Conservation (phyloP, 352 stramenopile genomes). For the Saprolegnia parasitica region DNA sequence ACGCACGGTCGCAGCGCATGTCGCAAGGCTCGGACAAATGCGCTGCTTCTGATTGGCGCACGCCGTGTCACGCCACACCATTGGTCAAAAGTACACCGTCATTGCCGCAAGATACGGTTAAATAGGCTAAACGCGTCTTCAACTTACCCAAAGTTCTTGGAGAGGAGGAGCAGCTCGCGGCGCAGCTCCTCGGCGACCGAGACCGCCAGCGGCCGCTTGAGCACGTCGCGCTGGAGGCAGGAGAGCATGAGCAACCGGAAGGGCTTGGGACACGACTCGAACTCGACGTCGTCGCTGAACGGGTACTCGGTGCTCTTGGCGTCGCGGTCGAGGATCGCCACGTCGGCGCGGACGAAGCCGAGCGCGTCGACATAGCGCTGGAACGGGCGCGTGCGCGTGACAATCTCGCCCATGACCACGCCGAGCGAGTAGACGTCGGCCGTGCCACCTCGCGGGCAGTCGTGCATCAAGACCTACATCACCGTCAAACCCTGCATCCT, state of each 20-base stretch:
- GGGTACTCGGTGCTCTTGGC: background rate
- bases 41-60: no score
- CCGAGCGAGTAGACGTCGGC: conserved; percentile 22
- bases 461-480: conserved; percentile 12
- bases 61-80: no score
- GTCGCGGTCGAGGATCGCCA: conserved; percentile 16
- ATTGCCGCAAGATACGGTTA: background rate
- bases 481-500: background rate
- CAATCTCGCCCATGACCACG: conserved; percentile 20
- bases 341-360: conserved; percentile 8
- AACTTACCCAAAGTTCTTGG: conserved; percentile 3
- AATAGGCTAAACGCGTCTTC: background rate
- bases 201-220: conserved; percentile 17
- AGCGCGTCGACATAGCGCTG: background rate
- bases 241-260: conserved; percentile 1
- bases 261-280: conserved; percentile 5
- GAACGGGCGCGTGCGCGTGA: conserved; percentile 11
- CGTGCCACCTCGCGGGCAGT: conserved; percentile 3
- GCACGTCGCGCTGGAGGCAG: conserved; percentile 15
- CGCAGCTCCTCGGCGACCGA: conserved; percentile 13
- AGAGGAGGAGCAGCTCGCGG: conserved; percentile 1
- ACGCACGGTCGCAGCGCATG: background rate
- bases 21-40: background rate
- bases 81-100: background rate
- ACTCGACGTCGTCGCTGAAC: background rate